phyloP scores from a whole-genome alignment of 805 yeast genomes.

The Ogataea wickerhamii region DNA sequence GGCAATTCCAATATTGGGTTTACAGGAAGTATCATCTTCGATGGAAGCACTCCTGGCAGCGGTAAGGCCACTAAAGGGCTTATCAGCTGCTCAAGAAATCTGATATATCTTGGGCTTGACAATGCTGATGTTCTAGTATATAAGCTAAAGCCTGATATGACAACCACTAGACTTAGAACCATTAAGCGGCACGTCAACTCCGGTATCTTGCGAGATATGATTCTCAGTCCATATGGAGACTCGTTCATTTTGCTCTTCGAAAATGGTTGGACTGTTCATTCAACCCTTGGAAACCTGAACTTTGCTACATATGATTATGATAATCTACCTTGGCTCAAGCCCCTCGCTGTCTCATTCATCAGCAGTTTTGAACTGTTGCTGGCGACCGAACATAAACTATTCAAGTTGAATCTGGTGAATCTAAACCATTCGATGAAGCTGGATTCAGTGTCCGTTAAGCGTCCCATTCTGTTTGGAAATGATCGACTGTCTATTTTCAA shows the following conservation, averaged over 20 bases:
- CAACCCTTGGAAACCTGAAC: conserved; percentile 45
- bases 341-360: conserved; percentile 18
- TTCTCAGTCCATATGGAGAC: conserved; percentile 27
- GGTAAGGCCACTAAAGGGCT: conserved; percentile 26
- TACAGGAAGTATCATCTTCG: conserved; percentile 24
- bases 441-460: conserved; percentile 24
- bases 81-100: conserved; percentile 39
- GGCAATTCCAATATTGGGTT: conserved; percentile 17
- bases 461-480: conserved; percentile 41
- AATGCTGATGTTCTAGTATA: conserved; percentile 36
- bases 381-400: conserved; percentile 28
- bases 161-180: conserved; percentile 28
- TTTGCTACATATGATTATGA: conserved; percentile 40
- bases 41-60: conserved; percentile 3
- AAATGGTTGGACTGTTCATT: conserved; percentile 47
- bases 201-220: conserved; percentile 29
- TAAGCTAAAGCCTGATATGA: conserved; percentile 35
- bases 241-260: conserved; percentile 25
- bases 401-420: conserved; percentile 22
- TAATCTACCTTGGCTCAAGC: conserved; percentile 18
- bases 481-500: conserved; percentile 42
- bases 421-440: conserved; percentile 24
- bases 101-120: conserved; percentile 37
- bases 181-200: conserved; percentile 36
- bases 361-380: conserved; percentile 35